Evolutionary conservation across 805 yeast species (phyloP).

Genomic region (Jamesozyma gamospora): DNA sequence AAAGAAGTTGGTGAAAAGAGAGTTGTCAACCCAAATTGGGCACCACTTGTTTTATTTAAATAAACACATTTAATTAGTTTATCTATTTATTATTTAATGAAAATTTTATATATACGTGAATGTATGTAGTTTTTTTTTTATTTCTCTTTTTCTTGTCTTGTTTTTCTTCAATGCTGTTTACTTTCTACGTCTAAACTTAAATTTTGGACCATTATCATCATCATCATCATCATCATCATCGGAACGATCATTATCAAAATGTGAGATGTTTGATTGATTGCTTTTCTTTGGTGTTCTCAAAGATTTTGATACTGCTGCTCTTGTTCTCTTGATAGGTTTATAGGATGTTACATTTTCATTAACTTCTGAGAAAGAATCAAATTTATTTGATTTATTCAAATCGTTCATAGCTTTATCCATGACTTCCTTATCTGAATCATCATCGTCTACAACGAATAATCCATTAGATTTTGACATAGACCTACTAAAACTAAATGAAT

Average conservation of each 20-base stretch:
- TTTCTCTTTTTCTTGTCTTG: not conserved
- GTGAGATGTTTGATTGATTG: not conserved
- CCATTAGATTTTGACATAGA: slow-evolving; percentile 1
- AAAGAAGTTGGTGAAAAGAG: slow-evolving; percentile 26
- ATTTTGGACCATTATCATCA: slow-evolving; percentile 30
- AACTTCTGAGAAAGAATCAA: not conserved
- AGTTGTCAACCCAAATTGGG: slow-evolving; percentile 21
- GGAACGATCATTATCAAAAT: not conserved
- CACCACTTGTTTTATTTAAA: slow-evolving; percentile 9
- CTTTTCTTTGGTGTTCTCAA: not conserved
- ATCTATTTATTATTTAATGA: not conserved
- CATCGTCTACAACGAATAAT: slow-evolving; percentile 16
- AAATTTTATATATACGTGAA: not conserved
- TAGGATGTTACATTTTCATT: not conserved
- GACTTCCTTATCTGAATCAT: slow-evolving; percentile 3
- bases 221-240: slow-evolving; percentile 25
- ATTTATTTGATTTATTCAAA: too few species aligned
- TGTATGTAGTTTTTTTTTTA: not conserved
- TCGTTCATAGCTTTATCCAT: not conserved
- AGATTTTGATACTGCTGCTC: not conserved
- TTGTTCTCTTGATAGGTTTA: not conserved
- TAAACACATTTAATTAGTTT: not conserved
- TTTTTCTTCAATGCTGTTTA: too few species aligned
- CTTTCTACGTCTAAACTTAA: slow-evolving; percentile 25
- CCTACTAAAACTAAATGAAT: slow-evolving; percentile 3